Conservation (phyloP, 768 basidiomycete species). For the Boletus sp. region DNA sequence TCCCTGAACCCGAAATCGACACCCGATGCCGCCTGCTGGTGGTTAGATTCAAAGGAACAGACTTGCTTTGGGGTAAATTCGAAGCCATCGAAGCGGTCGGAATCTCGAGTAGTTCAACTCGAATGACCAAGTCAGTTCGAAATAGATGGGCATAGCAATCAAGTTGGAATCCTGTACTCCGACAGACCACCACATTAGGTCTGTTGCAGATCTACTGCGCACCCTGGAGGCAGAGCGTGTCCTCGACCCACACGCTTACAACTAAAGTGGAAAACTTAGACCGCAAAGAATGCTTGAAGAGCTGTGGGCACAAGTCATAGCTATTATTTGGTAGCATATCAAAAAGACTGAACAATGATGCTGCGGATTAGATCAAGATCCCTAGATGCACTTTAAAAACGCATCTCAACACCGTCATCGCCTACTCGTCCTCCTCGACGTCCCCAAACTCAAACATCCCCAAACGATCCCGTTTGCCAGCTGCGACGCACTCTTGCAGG, state of each 20-base stretch:
- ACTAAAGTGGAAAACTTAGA: constrained; percentile 3
- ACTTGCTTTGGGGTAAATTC: constrained; percentile 25
- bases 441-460: constrained; percentile 95
- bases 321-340: background rate
- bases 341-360: background rate
- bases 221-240: background rate
- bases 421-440: constrained; percentile 74
- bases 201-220: background rate
- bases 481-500: constrained; percentile 55
- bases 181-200: background rate
- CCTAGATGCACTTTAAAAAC: constrained; percentile 17
- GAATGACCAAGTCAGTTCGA: background rate
- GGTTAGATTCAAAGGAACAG: constrained; percentile 20
- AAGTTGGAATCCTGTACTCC: constrained; percentile 9
- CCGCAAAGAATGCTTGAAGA: background rate
- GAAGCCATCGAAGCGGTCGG: constrained; percentile 11
- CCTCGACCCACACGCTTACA: background rate
- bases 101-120: background rate
- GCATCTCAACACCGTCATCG: constrained; percentile 9
- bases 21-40: constrained; percentile 17
- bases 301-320: background rate
- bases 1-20: constrained; percentile 37
- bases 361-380: constrained; percentile 13
- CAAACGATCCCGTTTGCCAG: constrained; percentile 70
- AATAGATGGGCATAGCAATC: background rate